Evolutionary conservation across 768 basidiomycete genomes (phyloP), one percentile per base, ranked within the genome.

Genomic region (Saitozyma sp.): DNA sequence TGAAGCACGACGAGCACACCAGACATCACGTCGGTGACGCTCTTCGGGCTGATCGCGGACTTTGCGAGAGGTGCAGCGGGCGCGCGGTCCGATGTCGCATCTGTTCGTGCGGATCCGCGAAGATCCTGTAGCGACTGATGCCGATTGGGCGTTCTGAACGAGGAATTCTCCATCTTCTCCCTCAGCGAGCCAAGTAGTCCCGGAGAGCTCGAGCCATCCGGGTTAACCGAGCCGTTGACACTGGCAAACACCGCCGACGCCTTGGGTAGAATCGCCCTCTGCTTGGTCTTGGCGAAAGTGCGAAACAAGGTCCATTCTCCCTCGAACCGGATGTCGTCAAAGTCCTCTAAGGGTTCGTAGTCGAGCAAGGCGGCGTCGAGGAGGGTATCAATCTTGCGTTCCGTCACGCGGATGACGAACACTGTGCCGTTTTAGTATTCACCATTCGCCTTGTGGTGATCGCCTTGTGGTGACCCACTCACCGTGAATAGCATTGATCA

Each of bases 401-500:
- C 96, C 8, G 90, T 89, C 67, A 89, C 88, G 57, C 96, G 89
- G 65, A 97, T 95, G 68, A 98, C 87, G 78, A 97, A 96, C 20
- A 97, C 96, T 96, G 69, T 17, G 45, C 45, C 13, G 11, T 46
- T 46, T 68, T 56, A 9, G 49, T 16, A 48, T 16, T 38, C 29
- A 60, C 64, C 50, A 70, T 17, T 53, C 59, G 17, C 5, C n/a
- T n/a, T n/a, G n/a, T n/a, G n/a, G n/a, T n/a, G n/a, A n/a, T n/a
- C n/a, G n/a, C n/a, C n/a, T n/a, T 66, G 82, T 66, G 40, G 13
- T 10, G 45, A 13, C 8, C 9, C 11, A 57, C 69, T 50, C 74
- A 94, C 93, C 92, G 76, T 93, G 96, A 50, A 96, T 89, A 42
- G 94, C 93, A 78, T 95, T 93, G 59, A 96, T 85, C 20, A 95